These are phyloP conservation scores for Cornus kousa DNA, from an alignment of 148 eudicot species.

Conservation along the genomic window DNA sequence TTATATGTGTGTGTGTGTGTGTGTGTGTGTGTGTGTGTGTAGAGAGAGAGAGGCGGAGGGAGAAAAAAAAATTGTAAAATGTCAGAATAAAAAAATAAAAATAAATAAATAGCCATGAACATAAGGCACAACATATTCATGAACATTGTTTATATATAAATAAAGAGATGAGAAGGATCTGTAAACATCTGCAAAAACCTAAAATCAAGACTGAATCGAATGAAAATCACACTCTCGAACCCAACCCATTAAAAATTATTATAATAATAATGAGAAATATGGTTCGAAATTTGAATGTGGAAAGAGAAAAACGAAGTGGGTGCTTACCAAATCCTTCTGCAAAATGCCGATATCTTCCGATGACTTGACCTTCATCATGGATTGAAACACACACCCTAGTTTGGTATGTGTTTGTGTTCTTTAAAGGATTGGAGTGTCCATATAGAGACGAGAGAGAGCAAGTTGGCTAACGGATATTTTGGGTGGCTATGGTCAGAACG, in stretches of 20 bases:
- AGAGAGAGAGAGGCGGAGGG: too few species aligned
- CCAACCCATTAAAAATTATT: not conserved
- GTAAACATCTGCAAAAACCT: not conserved
- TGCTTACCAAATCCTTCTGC: slow-evolving; percentile 25
- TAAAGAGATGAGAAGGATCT: not conserved
- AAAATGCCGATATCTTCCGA: slow-evolving; percentile 30
- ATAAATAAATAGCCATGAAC: not conserved
- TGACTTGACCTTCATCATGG: slow-evolving; percentile 25
- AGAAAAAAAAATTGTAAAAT: too few species aligned
- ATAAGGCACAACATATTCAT: not conserved
- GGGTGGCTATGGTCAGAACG: slow-evolving; percentile 16
- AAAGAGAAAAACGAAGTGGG: not conserved
- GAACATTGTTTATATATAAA: not conserved
- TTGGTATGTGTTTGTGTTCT: not conserved
- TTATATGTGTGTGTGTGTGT: too few species aligned
- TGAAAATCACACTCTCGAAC: not conserved
- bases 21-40: too few species aligned
- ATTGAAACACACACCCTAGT: not conserved
- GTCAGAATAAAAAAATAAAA: not conserved
- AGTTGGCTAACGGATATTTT: slow-evolving; percentile 21
- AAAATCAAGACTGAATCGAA: not conserved
- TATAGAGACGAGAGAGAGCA: slow-evolving; percentile 17
- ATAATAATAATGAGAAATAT: not conserved
- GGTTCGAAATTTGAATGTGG: not conserved
- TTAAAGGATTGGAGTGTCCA: slow-evolving; percentile 4